A percentile compares a stretch with the other conserved stretches of the same genome.
Conservation (phyloP, 1,284 basidiomycete species). For the Fomitopsis schrenkii region DNA sequence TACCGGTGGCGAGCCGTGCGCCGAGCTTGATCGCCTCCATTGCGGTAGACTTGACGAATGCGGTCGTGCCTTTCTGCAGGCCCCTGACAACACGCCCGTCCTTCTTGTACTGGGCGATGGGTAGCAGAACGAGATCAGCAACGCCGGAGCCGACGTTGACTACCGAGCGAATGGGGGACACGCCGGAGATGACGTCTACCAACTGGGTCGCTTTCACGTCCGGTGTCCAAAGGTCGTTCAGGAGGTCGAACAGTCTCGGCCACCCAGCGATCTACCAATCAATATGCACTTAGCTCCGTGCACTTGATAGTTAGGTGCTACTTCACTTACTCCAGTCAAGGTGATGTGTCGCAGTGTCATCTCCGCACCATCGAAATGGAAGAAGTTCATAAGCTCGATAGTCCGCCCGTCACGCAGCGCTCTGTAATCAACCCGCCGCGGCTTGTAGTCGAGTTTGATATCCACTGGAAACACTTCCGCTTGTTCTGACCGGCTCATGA, state of each 20-base stretch:
- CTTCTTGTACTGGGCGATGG: constrained; percentile 96
- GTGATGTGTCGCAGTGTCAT: constrained; percentile 96
- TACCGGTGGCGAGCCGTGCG: constrained; percentile 93
- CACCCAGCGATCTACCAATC: constrained; percentile 77
- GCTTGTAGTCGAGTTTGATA: constrained; percentile 97
- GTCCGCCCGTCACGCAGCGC: constrained; percentile 90
- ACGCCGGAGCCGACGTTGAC: constrained; percentile 97
- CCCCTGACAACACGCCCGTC: constrained; percentile 92
- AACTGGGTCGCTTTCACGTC: constrained; percentile 99
- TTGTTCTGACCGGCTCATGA: constrained; percentile 49
- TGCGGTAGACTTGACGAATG: constrained; percentile 91
- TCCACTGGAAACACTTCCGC: constrained; percentile 89
- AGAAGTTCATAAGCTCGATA: constrained; percentile 99
- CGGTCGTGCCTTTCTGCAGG: constrained; percentile 89
- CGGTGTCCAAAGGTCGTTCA: constrained; percentile 98
- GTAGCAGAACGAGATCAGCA: constrained; percentile 91
- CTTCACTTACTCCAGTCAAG: constrained; percentile 71
- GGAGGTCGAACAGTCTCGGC: constrained; percentile 81
- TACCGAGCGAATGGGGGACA: constrained; percentile 90
- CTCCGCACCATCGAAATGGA: constrained; percentile 98
- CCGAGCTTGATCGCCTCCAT: constrained; percentile 94
- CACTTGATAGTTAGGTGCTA: constrained; percentile 10
- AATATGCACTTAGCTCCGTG: not conserved
- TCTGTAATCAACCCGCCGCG: constrained; percentile 91
- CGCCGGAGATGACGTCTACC: constrained; percentile 95